phyloP scores from a whole-genome alignment of 2,329 filamentous ascomycete species.

The Coniochaeta sp. region DNA sequence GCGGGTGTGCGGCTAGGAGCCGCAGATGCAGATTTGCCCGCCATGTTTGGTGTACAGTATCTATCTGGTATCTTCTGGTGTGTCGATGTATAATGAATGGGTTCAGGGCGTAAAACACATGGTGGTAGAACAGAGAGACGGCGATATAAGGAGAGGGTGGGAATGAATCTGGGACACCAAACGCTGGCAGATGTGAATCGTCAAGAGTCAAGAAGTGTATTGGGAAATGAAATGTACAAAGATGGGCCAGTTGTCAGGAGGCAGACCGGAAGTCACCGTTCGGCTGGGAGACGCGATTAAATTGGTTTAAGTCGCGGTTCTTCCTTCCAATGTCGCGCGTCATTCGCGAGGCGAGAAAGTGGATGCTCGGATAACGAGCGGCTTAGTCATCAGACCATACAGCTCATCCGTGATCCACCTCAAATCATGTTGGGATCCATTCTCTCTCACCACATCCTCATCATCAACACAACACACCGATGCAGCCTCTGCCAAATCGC shows the following conservation, averaged over 20 bases:
- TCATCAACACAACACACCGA: no score
- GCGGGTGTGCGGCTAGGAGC: conserved; percentile 30
- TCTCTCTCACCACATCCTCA: no score
- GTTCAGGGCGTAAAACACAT: neutral
- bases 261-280: no score
- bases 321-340: neutral
- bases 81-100: no score
- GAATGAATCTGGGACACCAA: no score
- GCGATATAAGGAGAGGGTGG: no score
- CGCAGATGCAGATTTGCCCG: conserved; percentile 16
- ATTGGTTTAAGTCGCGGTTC: conserved; percentile 11
- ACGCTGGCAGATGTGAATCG: neutral
- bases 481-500: no score
- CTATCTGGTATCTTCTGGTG: no score
- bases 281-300: conserved; percentile 12
- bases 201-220: no score
- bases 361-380: neutral
- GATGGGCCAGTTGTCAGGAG: neutral
- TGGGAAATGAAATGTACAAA: no score
- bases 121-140: neutral
- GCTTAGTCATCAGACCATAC: neutral
- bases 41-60: conserved; percentile 15
- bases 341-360: conserved; percentile 7
- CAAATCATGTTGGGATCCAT: no score
- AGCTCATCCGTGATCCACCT: no score